Evolutionary conservation across 2,329 filamentous ascomycete species (phyloP).

Genomic region (Achaetomium macrosporum): DNA sequence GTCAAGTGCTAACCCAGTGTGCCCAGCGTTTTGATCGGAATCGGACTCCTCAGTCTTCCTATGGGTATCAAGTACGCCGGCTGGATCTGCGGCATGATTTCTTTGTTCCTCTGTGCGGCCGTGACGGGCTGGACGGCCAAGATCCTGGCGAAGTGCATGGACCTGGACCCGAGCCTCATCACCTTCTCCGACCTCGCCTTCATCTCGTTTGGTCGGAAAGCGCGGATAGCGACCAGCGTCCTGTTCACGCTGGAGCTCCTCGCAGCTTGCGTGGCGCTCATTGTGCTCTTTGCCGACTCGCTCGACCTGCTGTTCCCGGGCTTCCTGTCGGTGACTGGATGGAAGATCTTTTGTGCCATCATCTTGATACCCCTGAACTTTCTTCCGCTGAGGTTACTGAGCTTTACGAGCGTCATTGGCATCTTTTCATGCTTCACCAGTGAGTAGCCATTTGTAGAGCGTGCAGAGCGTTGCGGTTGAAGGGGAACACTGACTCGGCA

Average conservation of each 20-base stretch:
- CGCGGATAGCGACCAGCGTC: conserved; percentile 74
- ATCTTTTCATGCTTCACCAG: conserved; percentile 85
- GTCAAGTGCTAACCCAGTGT: background rate
- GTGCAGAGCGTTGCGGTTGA: background rate
- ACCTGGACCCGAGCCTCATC: conserved; percentile 76
- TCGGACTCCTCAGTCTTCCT: conserved; percentile 83
- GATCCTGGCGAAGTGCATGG: conserved; percentile 80
- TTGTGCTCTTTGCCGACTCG: conserved; percentile 91
- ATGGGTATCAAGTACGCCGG: conserved; percentile 82
- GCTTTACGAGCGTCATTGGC: conserved; percentile 87
- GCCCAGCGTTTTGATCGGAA: conserved; percentile 69
- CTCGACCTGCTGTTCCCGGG: conserved; percentile 71
- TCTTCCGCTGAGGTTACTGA: conserved; percentile 73
- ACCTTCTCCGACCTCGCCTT: conserved; percentile 93
- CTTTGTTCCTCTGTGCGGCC: conserved; percentile 66
- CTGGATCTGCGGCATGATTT: conserved; percentile 75
- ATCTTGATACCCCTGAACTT: conserved; percentile 79
- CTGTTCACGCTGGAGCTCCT: conserved; percentile 85
- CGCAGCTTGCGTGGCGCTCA: conserved; percentile 80
- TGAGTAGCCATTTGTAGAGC: conserved; percentile 43
- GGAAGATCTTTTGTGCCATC: conserved; percentile 80
- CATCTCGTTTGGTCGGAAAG: conserved; percentile 78
- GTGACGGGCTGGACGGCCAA: conserved; percentile 83
- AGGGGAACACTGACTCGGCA: conserved; percentile 5
- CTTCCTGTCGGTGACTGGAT: conserved; percentile 57